Evolutionary conservation across 371 early-diverging fungal genomes (phyloP).

Genomic region (Mortierella sp.): DNA sequence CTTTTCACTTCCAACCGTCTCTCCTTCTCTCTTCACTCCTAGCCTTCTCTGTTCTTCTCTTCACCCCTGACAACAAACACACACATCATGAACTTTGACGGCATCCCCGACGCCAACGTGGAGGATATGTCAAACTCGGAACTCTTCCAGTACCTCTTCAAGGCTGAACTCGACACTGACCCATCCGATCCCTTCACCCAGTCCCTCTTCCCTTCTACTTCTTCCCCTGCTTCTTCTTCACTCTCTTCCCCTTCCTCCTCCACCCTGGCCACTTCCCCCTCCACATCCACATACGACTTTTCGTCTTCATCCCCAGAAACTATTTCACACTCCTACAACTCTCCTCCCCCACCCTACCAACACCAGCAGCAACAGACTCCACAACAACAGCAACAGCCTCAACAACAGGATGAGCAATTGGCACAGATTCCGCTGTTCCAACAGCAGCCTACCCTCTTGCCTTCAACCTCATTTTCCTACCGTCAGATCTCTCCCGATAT

Average conservation of each 20-base stretch:
- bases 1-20: not conserved
- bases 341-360: conserved; percentile 22
- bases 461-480: conserved; percentile 45
- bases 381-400: not conserved
- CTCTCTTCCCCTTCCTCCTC: not conserved
- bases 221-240: not conserved
- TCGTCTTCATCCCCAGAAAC: conserved; percentile 14
- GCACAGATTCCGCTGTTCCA: conserved; percentile 4
- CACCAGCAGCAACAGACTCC: too few relatives aligned
- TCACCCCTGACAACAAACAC: not conserved
- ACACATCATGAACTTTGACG: conserved; percentile 10
- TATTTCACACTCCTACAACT: conserved; percentile 12
- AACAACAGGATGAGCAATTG: not conserved
- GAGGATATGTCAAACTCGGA: conserved; percentile 29
- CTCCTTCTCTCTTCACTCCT: not conserved
- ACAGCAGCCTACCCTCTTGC: conserved; percentile 30
- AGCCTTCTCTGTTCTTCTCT: not conserved
- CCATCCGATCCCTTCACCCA: not conserved
- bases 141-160: conserved; percentile 34
- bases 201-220: not conserved
- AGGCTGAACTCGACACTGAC: conserved; percentile 22
- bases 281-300: conserved; percentile 11
- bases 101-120: not conserved
- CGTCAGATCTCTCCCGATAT: conserved; percentile 43
- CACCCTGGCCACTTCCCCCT: conserved; percentile 16